Evolutionary conservation across 2,329 filamentous ascomycete genomes (phyloP).

Genomic region (Fusarium buxicola): DNA sequence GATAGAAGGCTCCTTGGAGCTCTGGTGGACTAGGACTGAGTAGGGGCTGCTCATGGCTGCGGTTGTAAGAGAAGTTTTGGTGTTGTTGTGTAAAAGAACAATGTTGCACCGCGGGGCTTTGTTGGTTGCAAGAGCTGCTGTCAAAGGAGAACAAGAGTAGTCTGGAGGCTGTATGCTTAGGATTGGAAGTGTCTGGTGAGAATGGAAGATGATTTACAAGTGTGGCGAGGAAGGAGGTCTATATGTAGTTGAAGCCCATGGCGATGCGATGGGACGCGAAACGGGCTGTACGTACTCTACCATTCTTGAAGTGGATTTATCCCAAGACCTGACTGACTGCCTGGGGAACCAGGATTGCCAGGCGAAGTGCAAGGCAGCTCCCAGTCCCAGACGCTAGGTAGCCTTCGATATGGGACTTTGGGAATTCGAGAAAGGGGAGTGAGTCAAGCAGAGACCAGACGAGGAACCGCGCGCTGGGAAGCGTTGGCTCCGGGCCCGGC

Average conservation of each 20-base stretch:
- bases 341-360: slow-evolving; percentile 38
- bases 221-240: slow-evolving; percentile 31
- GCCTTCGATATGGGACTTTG: slow-evolving; percentile 27
- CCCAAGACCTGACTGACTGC: slow-evolving; percentile 33
- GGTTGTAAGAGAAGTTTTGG: slow-evolving; percentile 25
- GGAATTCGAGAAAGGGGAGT: slow-evolving; percentile 27
- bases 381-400: slow-evolving; percentile 30
- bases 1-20: slow-evolving; percentile 45
- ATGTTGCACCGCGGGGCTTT: slow-evolving; percentile 13
- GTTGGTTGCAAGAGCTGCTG: slow-evolving; percentile 10
- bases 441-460: slow-evolving; percentile 39
- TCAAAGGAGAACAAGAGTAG: slow-evolving; percentile 6
- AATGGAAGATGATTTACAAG: slow-evolving; percentile 9
- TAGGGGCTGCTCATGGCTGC: slow-evolving; percentile 44
- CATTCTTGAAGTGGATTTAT: slow-evolving; percentile 38
- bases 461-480: slow-evolving; percentile 27
- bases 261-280: slow-evolving; percentile 31
- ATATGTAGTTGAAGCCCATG: slow-evolving; percentile 40
- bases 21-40: slow-evolving; percentile 51
- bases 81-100: slow-evolving; percentile 5
- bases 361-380: slow-evolving; percentile 37
- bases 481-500: slow-evolving; percentile 33
- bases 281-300: slow-evolving; percentile 38
- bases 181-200: slow-evolving; percentile 34
- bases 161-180: slow-evolving; percentile 13